These are phyloP conservation scores for Brassica hybrid DNA, from an alignment of 441 rosid species.

Conservation along the genomic window DNA sequence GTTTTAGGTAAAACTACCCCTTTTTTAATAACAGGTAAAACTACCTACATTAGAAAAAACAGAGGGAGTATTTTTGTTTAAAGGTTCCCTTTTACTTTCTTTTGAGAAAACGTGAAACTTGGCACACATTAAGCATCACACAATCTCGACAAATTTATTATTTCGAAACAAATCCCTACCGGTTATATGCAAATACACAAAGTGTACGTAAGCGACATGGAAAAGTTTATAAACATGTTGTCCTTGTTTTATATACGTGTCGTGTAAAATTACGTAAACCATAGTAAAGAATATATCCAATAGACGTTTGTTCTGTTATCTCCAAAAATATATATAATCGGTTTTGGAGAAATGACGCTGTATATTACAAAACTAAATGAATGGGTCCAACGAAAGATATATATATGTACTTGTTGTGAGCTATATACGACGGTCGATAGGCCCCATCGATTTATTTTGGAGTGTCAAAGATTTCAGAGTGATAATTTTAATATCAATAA, in stretches of 20 bases:
- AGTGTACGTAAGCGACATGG: conserved; percentile 23
- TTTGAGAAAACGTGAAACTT: conserved; percentile 2
- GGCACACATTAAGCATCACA: not conserved
- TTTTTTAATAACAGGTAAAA: too few species aligned
- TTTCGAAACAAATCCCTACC: not conserved
- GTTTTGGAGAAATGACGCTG: not conserved
- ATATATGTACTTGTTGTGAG: not conserved
- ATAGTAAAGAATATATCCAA: too few species aligned
- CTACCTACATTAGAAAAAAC: too few species aligned
- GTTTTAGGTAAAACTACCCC: too few species aligned
- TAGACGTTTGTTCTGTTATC: conserved; percentile 15
- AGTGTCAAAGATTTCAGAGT: not conserved
- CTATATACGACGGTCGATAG: not conserved
- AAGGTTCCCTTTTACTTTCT: conserved; percentile 8
- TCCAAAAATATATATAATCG: not conserved
- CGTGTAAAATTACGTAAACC: too few species aligned
- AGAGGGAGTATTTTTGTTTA: not conserved
- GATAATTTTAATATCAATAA: not conserved
- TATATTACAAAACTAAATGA: not conserved
- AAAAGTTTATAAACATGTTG: conserved; percentile 17
- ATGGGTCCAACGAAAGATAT: conserved; percentile 26
- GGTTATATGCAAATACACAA: conserved; percentile 12
- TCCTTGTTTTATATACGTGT: conserved; percentile 28
- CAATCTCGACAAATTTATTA: conserved; percentile 18
- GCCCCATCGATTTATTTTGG: conserved; percentile 11